Evolutionary conservation across 805 yeast species (phyloP), one percentile per base, ranked within the genome.

Genomic region (Kodamaea kakaduensis): DNA sequence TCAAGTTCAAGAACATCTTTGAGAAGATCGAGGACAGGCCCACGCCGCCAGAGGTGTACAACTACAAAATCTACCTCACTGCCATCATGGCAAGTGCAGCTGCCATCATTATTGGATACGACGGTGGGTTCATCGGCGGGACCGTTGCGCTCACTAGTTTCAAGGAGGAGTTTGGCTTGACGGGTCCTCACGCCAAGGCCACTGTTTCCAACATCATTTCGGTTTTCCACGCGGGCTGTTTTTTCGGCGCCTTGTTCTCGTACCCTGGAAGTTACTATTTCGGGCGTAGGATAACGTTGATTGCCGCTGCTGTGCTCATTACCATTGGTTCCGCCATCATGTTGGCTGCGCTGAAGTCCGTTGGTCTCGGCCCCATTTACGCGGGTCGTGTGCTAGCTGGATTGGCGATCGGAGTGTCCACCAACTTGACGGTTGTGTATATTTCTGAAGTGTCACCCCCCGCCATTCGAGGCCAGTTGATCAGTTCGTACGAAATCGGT

Each of bases 111-210:
- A 61, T 63, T 31, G 69, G 69, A 6, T 64, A 64, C 37, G 69
- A 64, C 37, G 61, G 66, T 5, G 68, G 66, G 3, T 63, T 60
- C 32, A 64, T 64, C 29, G 69, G 69, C 6, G 68, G 68, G 6
- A 59, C 67, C 3, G 64, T 61, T 18, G 59, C 63, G 3, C 47
- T 63, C 17, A 45, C 45, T 10, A 51, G 62, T 3, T 64, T 64
- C 40, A 40, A 45, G 34, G 26, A 48, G 9, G 68, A 61, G 42
- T 63, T 62, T 45, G 58, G 59, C 15, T 48, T 64, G 24, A 52
- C 51, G 35, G 37, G 30, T 29, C 7, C 38, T 12, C 56, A 59
- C 21, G 47, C 56, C 15, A 46, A 44, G 20, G 33, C 14, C 29
- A 42, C 55, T 23, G 44, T 56, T 4, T 52, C 69, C 12, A 63